These are phyloP conservation scores for Dryadomyces quercus-mongolicae DNA, from an alignment of 2,329 filamentous ascomycete species.

Conservation along the genomic window DNA sequence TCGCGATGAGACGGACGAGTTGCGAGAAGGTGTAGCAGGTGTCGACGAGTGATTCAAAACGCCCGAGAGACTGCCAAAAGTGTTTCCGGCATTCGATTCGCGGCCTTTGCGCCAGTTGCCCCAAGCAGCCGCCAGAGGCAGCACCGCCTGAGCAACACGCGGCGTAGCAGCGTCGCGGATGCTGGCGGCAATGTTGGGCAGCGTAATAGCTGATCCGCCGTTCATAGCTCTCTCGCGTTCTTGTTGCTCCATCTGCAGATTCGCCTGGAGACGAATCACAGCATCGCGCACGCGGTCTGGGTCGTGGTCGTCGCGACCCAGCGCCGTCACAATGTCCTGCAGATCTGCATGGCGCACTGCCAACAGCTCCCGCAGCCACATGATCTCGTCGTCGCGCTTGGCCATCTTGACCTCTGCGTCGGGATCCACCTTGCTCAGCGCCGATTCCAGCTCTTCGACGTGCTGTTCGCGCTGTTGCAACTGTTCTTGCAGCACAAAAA, in stretches of 20 bases:
- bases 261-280: slow-evolving; percentile 83
- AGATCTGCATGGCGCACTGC: slow-evolving; percentile 84
- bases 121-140: slow-evolving; percentile 75
- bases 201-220: slow-evolving; percentile 50
- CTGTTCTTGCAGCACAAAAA: slow-evolving; percentile 92
- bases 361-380: slow-evolving; percentile 86
- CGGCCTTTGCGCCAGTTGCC: slow-evolving; percentile 78
- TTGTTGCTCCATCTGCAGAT: slow-evolving; percentile 95
- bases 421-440: slow-evolving; percentile 55
- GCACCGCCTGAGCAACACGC: slow-evolving; percentile 72
- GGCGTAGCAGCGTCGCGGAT: slow-evolving; percentile 69
- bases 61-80: slow-evolving; percentile 34
- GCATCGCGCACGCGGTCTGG: slow-evolving; percentile 73
- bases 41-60: slow-evolving; percentile 28
- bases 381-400: slow-evolving; percentile 88
- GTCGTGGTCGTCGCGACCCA: slow-evolving; percentile 66
- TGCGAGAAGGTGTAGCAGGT: not conserved
- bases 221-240: slow-evolving; percentile 79
- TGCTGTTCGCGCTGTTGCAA: slow-evolving; percentile 84
- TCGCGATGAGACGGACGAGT: slow-evolving; percentile 3
- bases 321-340: slow-evolving; percentile 74
- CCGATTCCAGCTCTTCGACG: slow-evolving; percentile 76
- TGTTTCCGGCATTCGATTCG: slow-evolving; percentile 23
- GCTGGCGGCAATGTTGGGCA: slow-evolving; percentile 55
- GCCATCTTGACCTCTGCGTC: slow-evolving; percentile 73